Conservation (phyloP, 2,329 filamentous ascomycete species). For the Emergomyces orientalis region DNA sequence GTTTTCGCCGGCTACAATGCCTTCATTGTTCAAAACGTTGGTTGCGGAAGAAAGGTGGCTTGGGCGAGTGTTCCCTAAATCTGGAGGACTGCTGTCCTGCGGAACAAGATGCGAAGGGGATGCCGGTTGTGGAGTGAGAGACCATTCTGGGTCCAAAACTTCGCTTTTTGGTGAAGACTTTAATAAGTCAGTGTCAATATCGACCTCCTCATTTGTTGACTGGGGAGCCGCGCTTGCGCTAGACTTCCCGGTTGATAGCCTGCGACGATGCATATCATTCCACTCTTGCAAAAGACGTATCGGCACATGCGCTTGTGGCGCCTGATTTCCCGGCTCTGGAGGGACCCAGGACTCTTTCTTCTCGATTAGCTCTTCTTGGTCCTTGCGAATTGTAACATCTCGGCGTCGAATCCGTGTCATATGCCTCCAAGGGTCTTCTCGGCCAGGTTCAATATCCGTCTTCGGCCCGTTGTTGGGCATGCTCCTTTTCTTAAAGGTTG, state of each 20-base stretch:
- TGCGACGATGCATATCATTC: constrained; percentile 23
- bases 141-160: not conserved
- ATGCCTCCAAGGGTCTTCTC: constrained; percentile 20
- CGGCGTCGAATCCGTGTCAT: constrained; percentile 30
- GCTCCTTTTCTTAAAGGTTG: not conserved
- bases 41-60: not conserved
- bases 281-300: constrained; percentile 28
- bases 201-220: not conserved
- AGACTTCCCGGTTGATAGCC: not conserved
- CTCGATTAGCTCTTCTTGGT: constrained; percentile 44
- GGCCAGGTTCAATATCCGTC: not conserved
- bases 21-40: not conserved
- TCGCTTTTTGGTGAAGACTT: not conserved
- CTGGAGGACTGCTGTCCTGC: constrained; percentile 24
- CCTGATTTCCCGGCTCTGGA: constrained; percentile 21
- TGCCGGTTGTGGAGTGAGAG: not conserved
- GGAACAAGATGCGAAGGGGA: constrained; percentile 18
- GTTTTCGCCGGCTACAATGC: not conserved
- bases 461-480: not conserved
- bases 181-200: not conserved
- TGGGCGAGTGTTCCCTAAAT: not conserved
- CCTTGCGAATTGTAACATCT: constrained; percentile 39
- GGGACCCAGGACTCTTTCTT: constrained; percentile 35
- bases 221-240: not conserved
- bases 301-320: constrained; percentile 28